These are phyloP conservation scores for Lachnellula suecica DNA, from an alignment of 2,329 filamentous ascomycete genomes.

Conservation along the genomic window DNA sequence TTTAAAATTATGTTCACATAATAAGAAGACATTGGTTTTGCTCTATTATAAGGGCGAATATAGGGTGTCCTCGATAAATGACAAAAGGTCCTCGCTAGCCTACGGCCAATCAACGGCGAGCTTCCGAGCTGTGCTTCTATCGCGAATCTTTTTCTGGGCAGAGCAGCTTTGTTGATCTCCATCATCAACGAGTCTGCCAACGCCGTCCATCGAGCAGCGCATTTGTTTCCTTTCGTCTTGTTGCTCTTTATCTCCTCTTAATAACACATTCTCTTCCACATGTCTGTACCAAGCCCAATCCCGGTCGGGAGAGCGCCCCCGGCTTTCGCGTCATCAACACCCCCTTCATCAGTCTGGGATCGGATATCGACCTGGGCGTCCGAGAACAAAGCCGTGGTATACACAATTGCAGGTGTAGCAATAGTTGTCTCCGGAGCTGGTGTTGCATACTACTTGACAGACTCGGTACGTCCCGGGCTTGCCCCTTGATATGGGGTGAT, in stretches of 20 bases:
- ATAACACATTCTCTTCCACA: slow-evolving; percentile 24
- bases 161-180: slow-evolving; percentile 6
- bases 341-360: slow-evolving; percentile 61
- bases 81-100: not conserved
- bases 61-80: not conserved
- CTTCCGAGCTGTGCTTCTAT: slow-evolving; percentile 4
- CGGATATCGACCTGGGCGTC: slow-evolving; percentile 88
- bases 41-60: not conserved
- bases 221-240: slow-evolving; percentile 18
- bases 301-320: slow-evolving; percentile 26
- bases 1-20: too few relatives aligned
- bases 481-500: slow-evolving; percentile 3
- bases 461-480: slow-evolving; percentile 49
- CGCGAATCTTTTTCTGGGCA: slow-evolving; percentile 19
- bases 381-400: slow-evolving; percentile 93
- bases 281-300: slow-evolving; percentile 29
- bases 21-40: too few relatives aligned
- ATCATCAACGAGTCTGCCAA: slow-evolving; percentile 16
- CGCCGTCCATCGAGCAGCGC: slow-evolving; percentile 18
- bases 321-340: slow-evolving; percentile 32
- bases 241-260: slow-evolving; percentile 22
- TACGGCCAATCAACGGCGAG: slow-evolving; percentile 1
- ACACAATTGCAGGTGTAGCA: slow-evolving; percentile 93
- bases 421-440: slow-evolving; percentile 89
- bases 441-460: slow-evolving; percentile 84